A percentile compares a stretch with the other conserved stretches of the same genome.
phyloP scores from a whole-genome alignment of 495 filamentous ascomycete species.

The Bombardia bombarda region DNA sequence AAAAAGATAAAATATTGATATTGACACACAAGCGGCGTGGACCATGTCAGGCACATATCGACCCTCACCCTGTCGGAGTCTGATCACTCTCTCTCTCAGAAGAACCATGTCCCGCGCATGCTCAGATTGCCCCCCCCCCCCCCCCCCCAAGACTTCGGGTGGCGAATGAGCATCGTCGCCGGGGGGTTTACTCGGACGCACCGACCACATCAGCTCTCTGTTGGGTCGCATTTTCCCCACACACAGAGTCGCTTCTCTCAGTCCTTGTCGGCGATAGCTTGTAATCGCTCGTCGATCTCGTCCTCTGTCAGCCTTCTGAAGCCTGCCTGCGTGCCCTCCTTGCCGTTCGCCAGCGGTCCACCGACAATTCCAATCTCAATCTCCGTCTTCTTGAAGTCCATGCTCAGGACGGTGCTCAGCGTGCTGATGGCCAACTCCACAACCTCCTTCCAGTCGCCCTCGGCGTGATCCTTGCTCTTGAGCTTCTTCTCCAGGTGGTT shows the following conservation, averaged over 20 bases:
- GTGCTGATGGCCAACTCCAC: conserved; percentile 93
- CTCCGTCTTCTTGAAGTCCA: conserved; percentile 99
- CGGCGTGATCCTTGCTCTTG: conserved; percentile 95
- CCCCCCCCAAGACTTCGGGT: no score
- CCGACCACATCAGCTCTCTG: conserved; percentile 7
- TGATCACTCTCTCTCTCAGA: conserved; percentile 1
- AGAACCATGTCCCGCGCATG: conserved; percentile 4
- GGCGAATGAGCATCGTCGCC: no score
- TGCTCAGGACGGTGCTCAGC: conserved; percentile 89
- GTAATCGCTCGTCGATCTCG: conserved; percentile 95
- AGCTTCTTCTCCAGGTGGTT: conserved; percentile 99
- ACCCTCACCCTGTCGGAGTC: conserved; percentile 13
- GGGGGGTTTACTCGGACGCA: conserved; percentile 6
- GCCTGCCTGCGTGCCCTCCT: conserved; percentile 64
- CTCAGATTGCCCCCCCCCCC: conserved; percentile 1
- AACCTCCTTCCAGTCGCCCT: conserved; percentile 93
- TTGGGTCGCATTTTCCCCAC: conserved; percentile 9
- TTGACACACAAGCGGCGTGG: conserved; percentile 16
- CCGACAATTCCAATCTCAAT: conserved; percentile 96
- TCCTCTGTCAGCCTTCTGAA: conserved; percentile 92
- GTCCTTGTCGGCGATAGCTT: conserved; percentile 97
- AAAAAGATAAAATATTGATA: conserved; percentile 2
- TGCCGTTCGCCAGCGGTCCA: conserved; percentile 66
- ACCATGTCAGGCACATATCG: conserved; percentile 7
- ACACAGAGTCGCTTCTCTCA: conserved; percentile 36